Evolutionary conservation across 768 basidiomycete genomes (phyloP), one percentile per base, ranked within the genome.

Genomic region (Collybia sp.): DNA sequence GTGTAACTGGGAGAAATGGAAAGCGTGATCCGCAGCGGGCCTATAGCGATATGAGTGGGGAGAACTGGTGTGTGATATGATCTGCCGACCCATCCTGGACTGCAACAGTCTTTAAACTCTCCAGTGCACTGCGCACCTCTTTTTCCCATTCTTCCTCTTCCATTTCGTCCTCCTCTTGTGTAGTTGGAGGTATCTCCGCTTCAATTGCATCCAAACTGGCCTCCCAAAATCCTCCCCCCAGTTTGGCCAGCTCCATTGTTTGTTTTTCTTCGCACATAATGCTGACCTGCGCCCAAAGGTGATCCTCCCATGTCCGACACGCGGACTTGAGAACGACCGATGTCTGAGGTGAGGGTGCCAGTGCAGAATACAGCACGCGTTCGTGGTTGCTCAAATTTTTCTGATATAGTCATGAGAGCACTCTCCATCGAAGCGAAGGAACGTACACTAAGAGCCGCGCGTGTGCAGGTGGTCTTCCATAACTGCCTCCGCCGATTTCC

Each of bases 301-400:
- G 85, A 58, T 99, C 96, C 57, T 94, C 89, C 94, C 95, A 98
- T 16, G 88, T 86, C 30, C 83, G 68, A 57, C 91, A 94, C 2
- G 86, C 80, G 0, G 82, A 75, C 51, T 86, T 82, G 30, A 92
- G 76, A 30, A 85, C 64, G 16, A 63, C 67, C 0, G 80, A 75
- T 1, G 87, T 88, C 62, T 76, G 83, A 39, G 73, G 78, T 11
- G 74, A 85, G 30, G 83, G 94, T 19, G 74, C 83, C 6, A 99
- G 77, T 0, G 93, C 83, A 0, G 93, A 94, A 54, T 93, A 94
- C 0, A 98, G 69, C 1, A 83, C 76, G n/a, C 93, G 84, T 61
- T 97, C 93, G 33, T 82, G 71, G 12, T 80, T 71, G 0, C 85
- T 70, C 2, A 94, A 67, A 6, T 69, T 67, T 15, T 77, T 65